Percentiles rank a stretch among this genome's conserved stretches.
Evolutionary conservation across 164 flowering plant species (phyloP).

Genomic region (Vitis labrusca): DNA sequence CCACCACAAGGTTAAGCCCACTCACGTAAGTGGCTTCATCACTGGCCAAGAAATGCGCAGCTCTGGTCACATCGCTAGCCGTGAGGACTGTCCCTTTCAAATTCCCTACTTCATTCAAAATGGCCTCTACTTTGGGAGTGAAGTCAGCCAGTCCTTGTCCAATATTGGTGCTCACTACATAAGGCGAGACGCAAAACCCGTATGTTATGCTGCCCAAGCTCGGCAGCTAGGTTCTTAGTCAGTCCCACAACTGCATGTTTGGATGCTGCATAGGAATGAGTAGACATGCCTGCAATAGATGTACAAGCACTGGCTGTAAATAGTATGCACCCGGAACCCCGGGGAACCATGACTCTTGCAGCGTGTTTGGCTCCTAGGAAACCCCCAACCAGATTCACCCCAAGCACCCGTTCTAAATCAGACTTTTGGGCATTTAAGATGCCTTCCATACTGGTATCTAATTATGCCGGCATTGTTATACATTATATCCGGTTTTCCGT

Average conservation of each 20-base stretch:
- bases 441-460: slow-evolving; percentile 7
- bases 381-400: slow-evolving; percentile 23
- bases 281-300: no score
- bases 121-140: neutral
- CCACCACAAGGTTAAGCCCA: slow-evolving; percentile 23
- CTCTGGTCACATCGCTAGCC: slow-evolving; percentile 15
- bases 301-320: no score
- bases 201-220: no score
- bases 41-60: slow-evolving; percentile 23
- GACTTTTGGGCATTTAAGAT: slow-evolving; percentile 6
- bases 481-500: no score
- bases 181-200: no score
- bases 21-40: slow-evolving; percentile 26
- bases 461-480: slow-evolving; percentile 29
- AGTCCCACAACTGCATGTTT: no score
- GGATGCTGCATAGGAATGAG: no score
- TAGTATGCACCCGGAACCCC: no score
- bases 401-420: slow-evolving; percentile 13
- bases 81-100: slow-evolving; percentile 11
- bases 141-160: no score
- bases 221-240: no score
- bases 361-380: slow-evolving; percentile 29
- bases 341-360: slow-evolving; percentile 15
- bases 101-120: slow-evolving; percentile 5
- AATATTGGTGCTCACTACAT: no score